These are phyloP conservation scores for Clohesyomyces aquaticus DNA, from an alignment of 495 filamentous ascomycete species.

Conservation along the genomic window DNA sequence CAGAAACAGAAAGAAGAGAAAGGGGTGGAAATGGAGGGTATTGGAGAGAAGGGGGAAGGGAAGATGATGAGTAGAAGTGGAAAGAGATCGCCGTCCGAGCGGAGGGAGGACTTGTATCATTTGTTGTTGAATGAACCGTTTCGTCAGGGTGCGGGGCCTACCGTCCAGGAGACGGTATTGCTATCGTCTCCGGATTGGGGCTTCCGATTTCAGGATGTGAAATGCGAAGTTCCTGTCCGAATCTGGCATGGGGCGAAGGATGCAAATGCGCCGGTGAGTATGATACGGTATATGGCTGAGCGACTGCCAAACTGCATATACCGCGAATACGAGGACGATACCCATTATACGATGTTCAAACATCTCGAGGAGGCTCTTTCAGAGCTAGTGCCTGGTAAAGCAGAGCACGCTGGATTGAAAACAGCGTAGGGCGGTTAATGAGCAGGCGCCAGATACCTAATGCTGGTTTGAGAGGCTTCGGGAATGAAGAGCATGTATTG, in stretches of 20 bases:
- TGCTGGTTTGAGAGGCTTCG: no score
- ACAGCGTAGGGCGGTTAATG: no score
- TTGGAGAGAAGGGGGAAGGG: neutral
- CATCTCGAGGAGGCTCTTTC: neutral
- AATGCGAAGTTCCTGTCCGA: conserved; percentile 32
- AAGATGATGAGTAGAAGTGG: neutral
- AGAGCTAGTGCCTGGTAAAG: no score
- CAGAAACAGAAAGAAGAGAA: neutral
- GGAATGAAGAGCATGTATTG: no score
- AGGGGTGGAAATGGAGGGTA: neutral
- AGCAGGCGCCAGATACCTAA: no score
- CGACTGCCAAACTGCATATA: conserved; percentile 2
- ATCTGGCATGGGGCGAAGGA: conserved; percentile 50
- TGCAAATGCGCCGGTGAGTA: conserved; percentile 41
- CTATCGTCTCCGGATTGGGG: conserved; percentile 42
- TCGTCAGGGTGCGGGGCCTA: neutral
- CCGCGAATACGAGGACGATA: neutral
- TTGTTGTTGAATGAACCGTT: neutral
- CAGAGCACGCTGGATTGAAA: no score
- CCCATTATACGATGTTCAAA: neutral
- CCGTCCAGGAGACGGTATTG: conserved; percentile 19
- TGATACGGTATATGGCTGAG: conserved; percentile 14
- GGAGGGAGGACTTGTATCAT: neutral
- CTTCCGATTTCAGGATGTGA: conserved; percentile 46
- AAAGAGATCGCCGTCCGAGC: neutral